A percentile compares a stretch with the other conserved stretches of the same genome.
Evolutionary conservation across 345 rosid genomes (phyloP).

Genomic region (Viola odorata): DNA sequence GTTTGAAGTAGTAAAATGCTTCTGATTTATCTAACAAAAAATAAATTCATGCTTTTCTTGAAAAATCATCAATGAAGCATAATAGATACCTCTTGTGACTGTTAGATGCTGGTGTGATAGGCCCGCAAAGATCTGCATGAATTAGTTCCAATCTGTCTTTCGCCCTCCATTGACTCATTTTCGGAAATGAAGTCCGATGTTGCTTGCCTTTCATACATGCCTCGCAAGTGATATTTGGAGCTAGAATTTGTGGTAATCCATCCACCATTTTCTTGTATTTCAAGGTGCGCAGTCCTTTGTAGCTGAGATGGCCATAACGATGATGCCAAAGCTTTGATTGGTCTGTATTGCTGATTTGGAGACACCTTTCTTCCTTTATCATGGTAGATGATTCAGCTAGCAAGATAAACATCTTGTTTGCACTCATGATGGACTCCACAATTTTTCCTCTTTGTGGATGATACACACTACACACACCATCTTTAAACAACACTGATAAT

Average conservation of each 20-base stretch:
- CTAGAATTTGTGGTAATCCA: not conserved
- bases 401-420: not conserved
- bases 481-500: not conserved
- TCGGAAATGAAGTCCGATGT: not conserved
- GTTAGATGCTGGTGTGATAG: not conserved
- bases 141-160: not conserved
- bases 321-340: not conserved
- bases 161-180: not conserved
- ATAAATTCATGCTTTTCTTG: not conserved
- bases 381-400: not conserved
- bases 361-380: not conserved
- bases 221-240: not conserved
- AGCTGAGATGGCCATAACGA: not conserved
- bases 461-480: not conserved
- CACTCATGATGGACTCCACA: not conserved
- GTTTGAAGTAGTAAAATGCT: not conserved
- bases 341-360: not conserved
- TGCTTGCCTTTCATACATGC: not conserved
- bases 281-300: not conserved
- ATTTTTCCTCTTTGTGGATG: not conserved
- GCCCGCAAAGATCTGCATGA: not conserved
- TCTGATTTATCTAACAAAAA: not conserved
- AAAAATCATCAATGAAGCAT: not conserved
- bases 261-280: not conserved
- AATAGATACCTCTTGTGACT: not conserved